Percentiles rank a stretch among this genome's conserved stretches.
Conservation (phyloP, 202 grass and related monocot genomes). For the Setaria viridis region DNA sequence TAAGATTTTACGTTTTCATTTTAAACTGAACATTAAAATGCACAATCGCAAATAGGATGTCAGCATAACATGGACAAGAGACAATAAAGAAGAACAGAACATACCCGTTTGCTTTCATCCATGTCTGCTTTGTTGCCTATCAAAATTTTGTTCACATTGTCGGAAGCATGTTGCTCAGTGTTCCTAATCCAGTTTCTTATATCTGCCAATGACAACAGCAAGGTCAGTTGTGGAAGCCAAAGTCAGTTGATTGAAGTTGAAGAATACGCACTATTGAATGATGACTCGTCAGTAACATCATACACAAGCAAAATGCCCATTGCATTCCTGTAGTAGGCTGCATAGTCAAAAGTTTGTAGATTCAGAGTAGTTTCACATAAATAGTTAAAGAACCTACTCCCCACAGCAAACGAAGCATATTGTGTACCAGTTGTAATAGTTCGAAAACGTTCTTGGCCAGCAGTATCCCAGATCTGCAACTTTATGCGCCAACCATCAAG, state of each 20-base stretch:
- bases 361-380: not conserved
- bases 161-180: constrained; percentile 70
- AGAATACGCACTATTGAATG: constrained; percentile 59
- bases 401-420: constrained; percentile 31
- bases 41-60: not conserved
- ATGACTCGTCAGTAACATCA: constrained; percentile 75
- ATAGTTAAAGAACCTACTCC: not conserved
- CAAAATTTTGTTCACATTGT: constrained; percentile 82
- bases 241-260: not conserved
- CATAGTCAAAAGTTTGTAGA: constrained; percentile 25
- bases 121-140: constrained; percentile 81
- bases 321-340: constrained; percentile 71
- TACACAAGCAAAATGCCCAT: constrained; percentile 80
- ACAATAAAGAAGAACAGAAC: not conserved
- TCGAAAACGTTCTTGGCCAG: constrained; percentile 69
- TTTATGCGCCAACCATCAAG: constrained; percentile 66
- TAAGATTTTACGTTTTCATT: not conserved
- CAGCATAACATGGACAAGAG: constrained; percentile 10
- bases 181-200: constrained; percentile 80
- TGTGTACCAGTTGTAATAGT: constrained; percentile 67
- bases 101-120: constrained; percentile 80
- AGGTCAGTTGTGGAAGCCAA: constrained; percentile 29
- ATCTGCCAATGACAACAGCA: constrained; percentile 48
- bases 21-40: not conserved
- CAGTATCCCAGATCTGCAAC: constrained; percentile 70